These are phyloP conservation scores for Coemansia furcata DNA, from an alignment of 192 early-diverging fungal species.

Conservation along the genomic window DNA sequence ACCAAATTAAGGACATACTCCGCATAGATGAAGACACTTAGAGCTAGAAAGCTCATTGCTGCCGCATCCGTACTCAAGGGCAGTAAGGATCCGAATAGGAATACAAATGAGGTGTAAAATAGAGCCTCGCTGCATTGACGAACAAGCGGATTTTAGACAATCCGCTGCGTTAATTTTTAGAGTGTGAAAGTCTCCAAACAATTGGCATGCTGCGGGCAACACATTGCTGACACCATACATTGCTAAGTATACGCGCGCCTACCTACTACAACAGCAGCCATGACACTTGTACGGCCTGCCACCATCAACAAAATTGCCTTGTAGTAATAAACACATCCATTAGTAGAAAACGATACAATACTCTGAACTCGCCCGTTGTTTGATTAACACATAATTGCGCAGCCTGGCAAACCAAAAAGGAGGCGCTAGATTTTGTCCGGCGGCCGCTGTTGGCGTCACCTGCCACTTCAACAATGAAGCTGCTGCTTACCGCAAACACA, in stretches of 20 bases:
- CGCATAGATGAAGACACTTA: neutral
- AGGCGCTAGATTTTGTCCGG: slow-evolving; percentile 8
- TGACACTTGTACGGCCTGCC: neutral
- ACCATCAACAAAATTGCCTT: neutral
- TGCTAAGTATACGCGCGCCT: neutral
- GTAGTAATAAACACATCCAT: too few species aligned
- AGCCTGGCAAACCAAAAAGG: neutral
- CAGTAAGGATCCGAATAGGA: neutral
- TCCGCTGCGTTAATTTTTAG: neutral
- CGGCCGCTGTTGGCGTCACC: slow-evolving; percentile 4
- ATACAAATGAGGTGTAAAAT: neutral
- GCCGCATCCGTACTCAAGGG: neutral
- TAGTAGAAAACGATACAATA: neutral
- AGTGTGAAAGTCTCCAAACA: neutral
- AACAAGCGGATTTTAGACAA: neutral
- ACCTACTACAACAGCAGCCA: neutral
- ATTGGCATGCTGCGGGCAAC: neutral
- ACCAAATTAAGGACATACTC: neutral
- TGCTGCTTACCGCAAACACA: slow-evolving; percentile 2
- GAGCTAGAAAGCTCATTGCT: neutral
- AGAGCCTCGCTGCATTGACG: neutral
- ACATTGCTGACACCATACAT: neutral
- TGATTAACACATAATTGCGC: neutral
- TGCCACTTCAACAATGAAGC: neutral
- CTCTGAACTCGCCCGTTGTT: neutral